Evolutionary conservation across 2,329 filamentous ascomycete species (phyloP), one percentile per base, ranked within the genome.

Genomic region (Epichloe festucae): DNA sequence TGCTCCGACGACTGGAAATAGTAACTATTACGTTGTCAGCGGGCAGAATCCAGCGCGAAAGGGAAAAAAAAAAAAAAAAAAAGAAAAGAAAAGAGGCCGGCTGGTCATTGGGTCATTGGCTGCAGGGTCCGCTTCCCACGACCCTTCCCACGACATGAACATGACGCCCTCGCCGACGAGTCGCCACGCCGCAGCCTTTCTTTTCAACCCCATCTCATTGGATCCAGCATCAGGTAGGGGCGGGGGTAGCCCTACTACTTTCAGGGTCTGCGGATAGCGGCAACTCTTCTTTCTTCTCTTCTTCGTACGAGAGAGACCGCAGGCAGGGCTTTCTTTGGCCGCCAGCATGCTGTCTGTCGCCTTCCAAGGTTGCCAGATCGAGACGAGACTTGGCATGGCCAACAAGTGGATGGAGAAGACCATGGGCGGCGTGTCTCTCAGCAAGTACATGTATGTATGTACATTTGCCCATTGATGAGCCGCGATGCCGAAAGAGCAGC

Each of bases 391-490:
- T 47, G 39, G 50, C 45, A 44, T 39, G 45, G 45, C 38, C 19
- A 39, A 10, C 15, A 39, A 15, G 36, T 42, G 36, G 19, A 31
- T 21, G 19, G 19, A 21, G 19, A 21, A 21, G 19, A 21, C 19
- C 19, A 21, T 21, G 19, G 19, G 19, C 19, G 19, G 3, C 19
- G 19, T 19, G 19, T 21, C 19, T 21, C 19, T 21, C 19, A 3
- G 19, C 19, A 38, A n/a, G 45, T 48, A 52, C 44, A 45, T 41
- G 17, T 17, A 17, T 17, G 17, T 17, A 17, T 17, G 45, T 48
- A 52, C 44, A 45, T 41, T 48, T 44, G 40, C 45, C 31, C 39
- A 43, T 43, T 48, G 46, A 48, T 48, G 46, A 48, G 45, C 46
- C 50, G 50, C 39, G 39, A 36, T 48, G 50, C 50, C 50, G 50